Percentiles rank a stretch among this genome's conserved stretches.
Conservation (phyloP, 2,329 filamentous ascomycete genomes). For the Calonectria hongkongensis region DNA sequence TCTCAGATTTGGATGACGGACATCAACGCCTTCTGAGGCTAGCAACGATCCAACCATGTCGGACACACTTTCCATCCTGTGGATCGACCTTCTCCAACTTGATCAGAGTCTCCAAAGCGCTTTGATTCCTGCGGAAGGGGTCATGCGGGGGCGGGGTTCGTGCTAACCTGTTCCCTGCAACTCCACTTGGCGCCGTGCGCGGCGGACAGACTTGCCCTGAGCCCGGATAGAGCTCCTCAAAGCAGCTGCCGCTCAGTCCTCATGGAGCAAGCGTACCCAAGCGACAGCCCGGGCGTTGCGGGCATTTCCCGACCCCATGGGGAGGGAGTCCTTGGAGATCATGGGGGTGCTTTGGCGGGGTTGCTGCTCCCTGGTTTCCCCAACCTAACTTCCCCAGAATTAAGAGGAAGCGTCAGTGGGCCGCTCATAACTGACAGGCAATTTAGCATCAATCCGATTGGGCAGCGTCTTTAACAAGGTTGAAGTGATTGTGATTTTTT, state of each 20-base stretch:
- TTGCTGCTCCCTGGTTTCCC: slow-evolving; percentile 23
- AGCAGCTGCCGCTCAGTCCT: too few species aligned
- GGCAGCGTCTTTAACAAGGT: neutral
- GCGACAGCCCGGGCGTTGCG: slow-evolving; percentile 3
- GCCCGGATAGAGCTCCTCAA: slow-evolving; percentile 3
- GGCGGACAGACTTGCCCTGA: slow-evolving; percentile 31
- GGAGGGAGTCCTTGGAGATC: slow-evolving; percentile 11
- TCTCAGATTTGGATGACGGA: neutral
- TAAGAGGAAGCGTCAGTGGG: slow-evolving; percentile 11
- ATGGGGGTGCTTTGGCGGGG: slow-evolving; percentile 13
- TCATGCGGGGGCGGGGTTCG: slow-evolving; percentile 29
- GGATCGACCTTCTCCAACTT: slow-evolving; percentile 36
- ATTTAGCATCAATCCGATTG: slow-evolving; percentile 29
- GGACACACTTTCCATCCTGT: slow-evolving; percentile 31
- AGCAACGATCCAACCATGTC: slow-evolving; percentile 14
- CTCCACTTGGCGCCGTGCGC: slow-evolving; percentile 21
- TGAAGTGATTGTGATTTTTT: neutral
- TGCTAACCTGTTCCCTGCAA: neutral
- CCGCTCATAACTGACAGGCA: neutral
- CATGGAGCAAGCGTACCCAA: neutral
- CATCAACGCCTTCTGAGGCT: neutral
- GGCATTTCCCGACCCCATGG: slow-evolving; percentile 13
- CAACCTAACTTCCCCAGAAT: slow-evolving; percentile 33
- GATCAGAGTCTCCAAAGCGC: slow-evolving; percentile 7
- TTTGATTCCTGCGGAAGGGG: neutral